Evolutionary conservation across 345 rosid genomes (phyloP), one percentile per base, ranked within the genome.

Genomic region (Brassica nigra): DNA sequence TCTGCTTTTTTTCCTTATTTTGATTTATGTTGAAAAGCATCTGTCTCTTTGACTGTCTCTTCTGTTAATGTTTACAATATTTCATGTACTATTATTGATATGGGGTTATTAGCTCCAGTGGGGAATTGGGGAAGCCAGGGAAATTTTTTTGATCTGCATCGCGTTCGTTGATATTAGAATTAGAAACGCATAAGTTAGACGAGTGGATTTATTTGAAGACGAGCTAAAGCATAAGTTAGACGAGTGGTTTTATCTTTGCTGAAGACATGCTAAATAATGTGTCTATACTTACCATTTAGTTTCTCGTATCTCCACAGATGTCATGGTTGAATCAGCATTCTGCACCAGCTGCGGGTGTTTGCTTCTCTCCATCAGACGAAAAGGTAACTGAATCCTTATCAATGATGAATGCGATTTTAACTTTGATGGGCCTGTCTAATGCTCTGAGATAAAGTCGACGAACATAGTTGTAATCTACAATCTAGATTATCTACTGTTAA

Each of bases 311-410:
- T 86, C 72, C 36, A 54, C 85, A 96, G 99, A 88, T 86, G 79
- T 92, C 97, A 70, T 96, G 98, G 99, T 84, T 85, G 79, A 96
- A 90, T 84, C 99, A 93, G 83, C 98, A 96, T 80, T 90, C 97
- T 75, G 99, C 99, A 57, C 99, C 99, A 78, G 74, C 95, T 52
- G 91, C 97, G 84, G 99, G 98, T 80, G 80, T 96, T 70, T 82
- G 94, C 87, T 96, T 96, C 86, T 96, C 97, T 28, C 99, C 98
- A 47, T 90, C 99, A 68, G 90, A 85, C 80, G 98, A 93, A 85
- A 96, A 96, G 98, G 99, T 96, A 59, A 74, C 30, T 34, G 70
- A 20, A 66, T 73, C 69, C 62, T 77, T 66, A 31, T 47, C 52
- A 61, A 6, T 70, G 52, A 55, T 71, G 33, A 31, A 64, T 36